Base-by-base conservation (phyloP, 352 stramenopile species). In the Globisporangium sylvaticum region DNA sequence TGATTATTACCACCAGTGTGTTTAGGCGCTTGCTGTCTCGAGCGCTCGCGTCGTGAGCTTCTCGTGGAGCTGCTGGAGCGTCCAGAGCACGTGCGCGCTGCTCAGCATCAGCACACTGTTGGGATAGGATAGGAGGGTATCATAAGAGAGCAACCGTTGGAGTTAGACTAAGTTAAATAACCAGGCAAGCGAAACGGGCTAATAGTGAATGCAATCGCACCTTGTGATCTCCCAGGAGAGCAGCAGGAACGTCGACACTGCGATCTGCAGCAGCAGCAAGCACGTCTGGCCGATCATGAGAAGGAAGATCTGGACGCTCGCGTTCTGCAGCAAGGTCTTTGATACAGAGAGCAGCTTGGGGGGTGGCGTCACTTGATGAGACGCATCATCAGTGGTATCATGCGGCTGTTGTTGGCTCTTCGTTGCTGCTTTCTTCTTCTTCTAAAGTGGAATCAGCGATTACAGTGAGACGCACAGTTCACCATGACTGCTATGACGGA, bases 41-140 rank as follows among this genome's bases (percentile, higher is more conserved):
- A 32, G 12, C 32, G 42, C 29, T 46, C 6, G 18, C 46, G 54
- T 27, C 68, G 50, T 48, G 20, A 74, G 57, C 42, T 75, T 72
- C 63, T 70, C 64, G 20, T 76, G 70, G 8, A 81, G 64, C 66
- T 68, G 74, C 12, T 76, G 67, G 15, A 87, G 64, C 48, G 42
- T 75, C 73, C 70, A 85, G 8, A 83, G 65, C 46, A 87, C 68
- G n/a, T 81, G 73, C 1, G 71, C 72, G 59, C 79, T 87, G 67
- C 79, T 82, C 32, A 83, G 64, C 65, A 82, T 69, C 27, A 87
- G 58, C 2, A 68, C 62, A 48, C 79, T 87, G 60, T 4, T n/a
- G 31, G 62, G 1, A 50, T 46, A 58, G 32, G 5, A 62, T 24
- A 24, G 25, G 18, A 61, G 3, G 8, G 24, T 27, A 24, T 25